A percentile compares a stretch with the other conserved stretches of the same genome.
These are phyloP conservation scores for Pittosporum tobira DNA, from an alignment of 129 eudicot species.

Conservation along the genomic window DNA sequence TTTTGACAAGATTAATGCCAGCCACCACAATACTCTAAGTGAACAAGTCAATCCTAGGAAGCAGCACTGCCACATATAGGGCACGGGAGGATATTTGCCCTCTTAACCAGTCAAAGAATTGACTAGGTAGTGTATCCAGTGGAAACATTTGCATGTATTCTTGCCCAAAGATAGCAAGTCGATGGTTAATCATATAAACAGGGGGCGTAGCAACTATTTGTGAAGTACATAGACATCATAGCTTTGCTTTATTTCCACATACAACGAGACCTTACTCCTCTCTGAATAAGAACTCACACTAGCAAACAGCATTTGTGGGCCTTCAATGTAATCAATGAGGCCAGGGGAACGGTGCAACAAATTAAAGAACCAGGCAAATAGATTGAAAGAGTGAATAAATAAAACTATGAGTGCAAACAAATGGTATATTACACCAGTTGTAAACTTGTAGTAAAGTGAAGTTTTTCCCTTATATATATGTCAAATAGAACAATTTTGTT, in stretches of 20 bases:
- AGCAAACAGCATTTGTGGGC: too few species aligned
- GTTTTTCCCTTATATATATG: background rate
- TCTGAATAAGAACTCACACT: too few species aligned
- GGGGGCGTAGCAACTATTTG: background rate
- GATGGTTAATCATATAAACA: background rate
- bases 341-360: background rate
- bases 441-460: too few species aligned
- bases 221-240: background rate
- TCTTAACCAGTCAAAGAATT: background rate
- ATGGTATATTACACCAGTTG: too few species aligned
- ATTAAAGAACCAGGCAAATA: background rate
- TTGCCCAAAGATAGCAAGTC: background rate
- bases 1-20: background rate
- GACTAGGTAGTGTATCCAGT: background rate
- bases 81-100: background rate
- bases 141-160: background rate
- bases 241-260: too few species aligned
- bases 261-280: too few species aligned
- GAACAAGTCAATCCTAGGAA: background rate
- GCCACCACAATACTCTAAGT: background rate
- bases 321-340: background rate
- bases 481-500: too few species aligned
- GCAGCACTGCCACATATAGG: background rate
- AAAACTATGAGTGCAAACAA: too few species aligned
- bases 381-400: too few species aligned